Evolutionary conservation across 2,329 filamentous ascomycete genomes (phyloP).

Genomic region (Verticillium klebahnii): DNA sequence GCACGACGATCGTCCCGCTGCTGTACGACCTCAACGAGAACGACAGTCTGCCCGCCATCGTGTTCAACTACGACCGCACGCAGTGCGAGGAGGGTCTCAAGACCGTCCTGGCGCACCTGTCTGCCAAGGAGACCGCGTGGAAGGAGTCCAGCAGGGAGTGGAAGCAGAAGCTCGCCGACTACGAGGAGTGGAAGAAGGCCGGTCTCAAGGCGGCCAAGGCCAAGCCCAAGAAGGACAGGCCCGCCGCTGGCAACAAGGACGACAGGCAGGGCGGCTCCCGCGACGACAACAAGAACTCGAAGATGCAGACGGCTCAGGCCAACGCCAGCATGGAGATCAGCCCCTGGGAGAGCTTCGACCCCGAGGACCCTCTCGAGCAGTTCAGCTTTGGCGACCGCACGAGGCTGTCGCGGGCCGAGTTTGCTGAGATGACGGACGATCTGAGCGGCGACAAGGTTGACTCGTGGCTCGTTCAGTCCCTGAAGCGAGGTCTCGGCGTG

Average conservation of each 20-base stretch:
- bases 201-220: conserved; percentile 30
- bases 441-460: conserved; percentile 46
- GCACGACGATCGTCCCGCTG: conserved; percentile 39
- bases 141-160: conserved; percentile 47
- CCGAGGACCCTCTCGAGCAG: conserved; percentile 54
- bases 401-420: conserved; percentile 52
- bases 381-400: conserved; percentile 65
- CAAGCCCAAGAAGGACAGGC: conserved; percentile 20
- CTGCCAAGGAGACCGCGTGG: conserved; percentile 41
- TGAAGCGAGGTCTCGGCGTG: conserved; percentile 66
- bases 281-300: conserved; percentile 31
- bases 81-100: conserved; percentile 57
- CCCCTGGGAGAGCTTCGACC: conserved; percentile 62
- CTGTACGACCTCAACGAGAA: conserved; percentile 56
- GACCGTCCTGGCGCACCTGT: conserved; percentile 46
- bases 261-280: conserved; percentile 22
- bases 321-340: conserved; percentile 50
- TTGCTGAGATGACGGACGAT: conserved; percentile 48
- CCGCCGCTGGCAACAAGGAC: neutral
- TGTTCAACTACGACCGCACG: conserved; percentile 72
- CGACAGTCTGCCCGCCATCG: conserved; percentile 64
- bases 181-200: conserved; percentile 50
- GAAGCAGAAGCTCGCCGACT: conserved; percentile 54
- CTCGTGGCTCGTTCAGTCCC: conserved; percentile 51
- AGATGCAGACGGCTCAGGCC: conserved; percentile 53